phyloP scores from a whole-genome alignment of 2,329 filamentous ascomycete genomes.

The Epichloe coenophiala region DNA sequence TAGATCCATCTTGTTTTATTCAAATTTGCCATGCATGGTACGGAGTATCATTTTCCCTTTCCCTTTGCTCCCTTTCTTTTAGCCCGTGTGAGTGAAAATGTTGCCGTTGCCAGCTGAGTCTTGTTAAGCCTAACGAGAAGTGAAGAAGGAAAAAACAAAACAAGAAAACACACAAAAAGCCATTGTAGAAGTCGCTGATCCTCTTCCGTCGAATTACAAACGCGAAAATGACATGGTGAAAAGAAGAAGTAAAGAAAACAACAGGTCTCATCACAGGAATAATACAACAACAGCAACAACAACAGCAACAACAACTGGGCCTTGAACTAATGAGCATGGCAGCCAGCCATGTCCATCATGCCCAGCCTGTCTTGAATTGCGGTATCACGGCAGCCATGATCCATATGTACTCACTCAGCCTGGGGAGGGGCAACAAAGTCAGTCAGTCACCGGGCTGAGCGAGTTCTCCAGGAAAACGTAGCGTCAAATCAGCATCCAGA shows the following conservation, averaged over 20 bases:
- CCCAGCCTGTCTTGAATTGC: background rate
- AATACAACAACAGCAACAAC: background rate
- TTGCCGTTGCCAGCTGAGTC: slow-evolving; percentile 3
- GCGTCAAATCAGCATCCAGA: background rate
- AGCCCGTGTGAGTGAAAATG: background rate
- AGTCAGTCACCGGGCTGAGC: background rate
- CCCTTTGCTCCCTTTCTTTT: background rate
- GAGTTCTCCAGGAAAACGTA: background rate
- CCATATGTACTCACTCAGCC: background rate
- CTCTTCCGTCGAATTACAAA: background rate
- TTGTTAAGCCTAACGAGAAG: background rate
- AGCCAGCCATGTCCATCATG: background rate
- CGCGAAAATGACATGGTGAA: background rate
- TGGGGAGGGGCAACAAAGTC: background rate
- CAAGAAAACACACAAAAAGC: background rate
- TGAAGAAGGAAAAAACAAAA: background rate
- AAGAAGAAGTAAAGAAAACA: background rate
- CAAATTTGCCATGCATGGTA: background rate
- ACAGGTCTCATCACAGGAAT: background rate
- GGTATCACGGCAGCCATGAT: background rate
- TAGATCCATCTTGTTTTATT: background rate
- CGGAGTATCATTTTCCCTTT: background rate
- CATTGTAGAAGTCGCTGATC: background rate
- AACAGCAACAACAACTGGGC: background rate
- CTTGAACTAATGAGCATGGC: background rate